A percentile compares a stretch with the other conserved stretches of the same genome.
These are phyloP conservation scores for Pichia phayaonensis DNA, from an alignment of 805 yeast genomes.

Conservation along the genomic window DNA sequence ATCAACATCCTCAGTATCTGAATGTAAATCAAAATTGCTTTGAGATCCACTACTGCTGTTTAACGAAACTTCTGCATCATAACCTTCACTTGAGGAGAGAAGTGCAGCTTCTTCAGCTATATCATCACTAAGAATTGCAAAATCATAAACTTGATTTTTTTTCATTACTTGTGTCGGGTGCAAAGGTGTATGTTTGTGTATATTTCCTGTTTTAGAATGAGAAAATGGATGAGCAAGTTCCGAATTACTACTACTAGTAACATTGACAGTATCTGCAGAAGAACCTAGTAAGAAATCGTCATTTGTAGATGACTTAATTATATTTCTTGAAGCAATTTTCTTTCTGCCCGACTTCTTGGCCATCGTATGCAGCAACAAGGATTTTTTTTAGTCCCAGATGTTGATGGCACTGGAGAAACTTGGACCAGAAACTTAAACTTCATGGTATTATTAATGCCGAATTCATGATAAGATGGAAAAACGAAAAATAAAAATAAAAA, in stretches of 20 bases:
- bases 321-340: not conserved
- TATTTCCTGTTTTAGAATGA: not conserved
- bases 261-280: slow-evolving; percentile 7
- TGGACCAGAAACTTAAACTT: not conserved
- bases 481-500: no score
- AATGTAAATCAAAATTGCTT: slow-evolving; percentile 19
- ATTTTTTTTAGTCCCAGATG: not conserved
- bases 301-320: not conserved
- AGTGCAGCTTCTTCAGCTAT: slow-evolving; percentile 35
- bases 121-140: slow-evolving; percentile 18
- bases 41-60: not conserved
- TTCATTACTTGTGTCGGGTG: not conserved
- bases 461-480: not conserved
- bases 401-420: not conserved
- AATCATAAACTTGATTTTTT: slow-evolving; percentile 3
- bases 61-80: slow-evolving; percentile 19
- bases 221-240: not conserved
- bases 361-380: not conserved
- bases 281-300: slow-evolving; percentile 5
- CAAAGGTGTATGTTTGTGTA: not conserved
- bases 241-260: not conserved
- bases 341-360: slow-evolving; percentile 1
- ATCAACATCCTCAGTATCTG: slow-evolving; percentile 10
- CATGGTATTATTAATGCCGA: no score
- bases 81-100: slow-evolving; percentile 15